Evolutionary conservation across 2,329 filamentous ascomycete genomes (phyloP).

Genomic region (Stachybotrys chlorohalonatus): DNA sequence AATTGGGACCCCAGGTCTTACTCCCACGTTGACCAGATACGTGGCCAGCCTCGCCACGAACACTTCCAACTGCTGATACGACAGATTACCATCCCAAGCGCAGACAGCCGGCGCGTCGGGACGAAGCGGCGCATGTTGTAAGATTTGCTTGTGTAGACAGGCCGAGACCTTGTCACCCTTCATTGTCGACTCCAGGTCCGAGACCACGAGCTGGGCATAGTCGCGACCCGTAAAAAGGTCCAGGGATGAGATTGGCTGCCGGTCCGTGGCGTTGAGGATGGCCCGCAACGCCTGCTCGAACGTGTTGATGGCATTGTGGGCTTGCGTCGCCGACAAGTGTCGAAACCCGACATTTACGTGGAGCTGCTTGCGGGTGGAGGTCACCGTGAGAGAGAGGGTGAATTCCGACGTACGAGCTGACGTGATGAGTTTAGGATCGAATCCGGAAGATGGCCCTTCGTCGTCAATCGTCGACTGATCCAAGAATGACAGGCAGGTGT

Average conservation of each 20-base stretch:
- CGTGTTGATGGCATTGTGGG: conserved; percentile 37
- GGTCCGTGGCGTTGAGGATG: conserved; percentile 31
- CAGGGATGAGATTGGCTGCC: conserved; percentile 30
- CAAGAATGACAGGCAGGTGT: conserved; percentile 40
- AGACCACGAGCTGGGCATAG: conserved; percentile 42
- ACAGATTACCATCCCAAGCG: conserved; percentile 35
- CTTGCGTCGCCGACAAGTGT: conserved; percentile 32
- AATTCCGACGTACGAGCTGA: conserved; percentile 30
- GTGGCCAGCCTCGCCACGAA: conserved; percentile 28
- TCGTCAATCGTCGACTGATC: conserved; percentile 21
- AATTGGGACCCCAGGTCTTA: conserved; percentile 45
- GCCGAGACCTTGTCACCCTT: conserved; percentile 28
- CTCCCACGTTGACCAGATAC: conserved; percentile 40
- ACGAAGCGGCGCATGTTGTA: conserved; percentile 25
- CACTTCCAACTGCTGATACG: conserved; percentile 29
- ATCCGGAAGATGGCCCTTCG: background rate
- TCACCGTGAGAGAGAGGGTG: conserved; percentile 35
- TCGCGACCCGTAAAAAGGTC: conserved; percentile 48
- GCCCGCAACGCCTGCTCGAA: conserved; percentile 43
- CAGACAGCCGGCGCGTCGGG: conserved; percentile 31
- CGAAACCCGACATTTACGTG: conserved; percentile 35
- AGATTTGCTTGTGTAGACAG: conserved; percentile 36
- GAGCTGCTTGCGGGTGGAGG: conserved; percentile 30
- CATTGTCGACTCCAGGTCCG: conserved; percentile 35
- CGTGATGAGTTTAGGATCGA: conserved; percentile 8